Percentiles rank a stretch among this genome's conserved stretches.
phyloP scores from a whole-genome alignment of 1,284 basidiomycete genomes.

The Trichosporon sp. region DNA sequence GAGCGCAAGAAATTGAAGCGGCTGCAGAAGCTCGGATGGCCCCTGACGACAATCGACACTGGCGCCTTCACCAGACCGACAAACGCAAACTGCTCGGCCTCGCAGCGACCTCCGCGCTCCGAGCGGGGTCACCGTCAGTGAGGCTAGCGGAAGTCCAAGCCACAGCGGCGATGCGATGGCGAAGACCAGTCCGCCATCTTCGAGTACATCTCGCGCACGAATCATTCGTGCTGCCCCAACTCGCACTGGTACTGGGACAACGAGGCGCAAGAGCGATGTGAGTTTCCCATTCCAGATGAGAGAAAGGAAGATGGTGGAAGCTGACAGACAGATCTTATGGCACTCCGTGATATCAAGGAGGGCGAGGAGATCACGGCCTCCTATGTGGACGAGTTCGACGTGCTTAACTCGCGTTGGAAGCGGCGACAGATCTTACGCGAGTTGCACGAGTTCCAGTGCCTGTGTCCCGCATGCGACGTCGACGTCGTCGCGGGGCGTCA shows the following conservation, averaged over 20 bases:
- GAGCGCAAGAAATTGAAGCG: not conserved
- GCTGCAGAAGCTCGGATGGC: not conserved
- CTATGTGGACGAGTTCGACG: constrained; percentile 24
- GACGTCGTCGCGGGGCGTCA: not conserved
- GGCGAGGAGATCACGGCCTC: constrained; percentile 34
- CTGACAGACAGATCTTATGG: constrained; percentile 29
- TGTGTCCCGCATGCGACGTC: constrained; percentile 1
- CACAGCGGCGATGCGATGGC: not conserved
- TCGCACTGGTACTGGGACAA: constrained; percentile 38
- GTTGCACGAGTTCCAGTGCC: constrained; percentile 21
- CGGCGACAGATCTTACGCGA: not conserved
- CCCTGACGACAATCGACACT: not conserved
- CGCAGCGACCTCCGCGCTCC: not conserved
- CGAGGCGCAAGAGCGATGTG: constrained; percentile 22
- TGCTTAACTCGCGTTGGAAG: not conserved
- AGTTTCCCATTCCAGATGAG: constrained; percentile 6
- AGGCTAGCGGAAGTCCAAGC: not conserved
- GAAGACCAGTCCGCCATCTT: constrained; percentile 32
- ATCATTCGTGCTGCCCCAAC: constrained; percentile 40
- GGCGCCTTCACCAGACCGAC: not conserved
- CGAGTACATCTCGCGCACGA: constrained; percentile 33
- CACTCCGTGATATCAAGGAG: constrained; percentile 23
- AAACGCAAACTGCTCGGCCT: not conserved
- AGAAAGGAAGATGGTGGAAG: not conserved
- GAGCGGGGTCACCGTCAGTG: not conserved